Evolutionary conservation across 345 rosid species (phyloP).

Genomic region (Lenwebbia sp.): DNA sequence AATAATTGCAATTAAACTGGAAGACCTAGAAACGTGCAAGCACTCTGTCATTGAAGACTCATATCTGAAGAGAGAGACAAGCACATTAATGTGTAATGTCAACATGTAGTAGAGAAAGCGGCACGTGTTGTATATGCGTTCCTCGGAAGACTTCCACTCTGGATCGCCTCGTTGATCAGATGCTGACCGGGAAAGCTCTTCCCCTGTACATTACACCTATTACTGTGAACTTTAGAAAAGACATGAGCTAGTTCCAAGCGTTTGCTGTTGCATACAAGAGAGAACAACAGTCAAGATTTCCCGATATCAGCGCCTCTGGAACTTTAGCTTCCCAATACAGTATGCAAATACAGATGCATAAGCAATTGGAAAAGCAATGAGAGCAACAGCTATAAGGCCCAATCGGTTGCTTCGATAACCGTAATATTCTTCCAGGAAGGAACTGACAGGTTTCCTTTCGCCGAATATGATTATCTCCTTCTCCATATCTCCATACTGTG

Average conservation of each 20-base stretch:
- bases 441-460: conserved; percentile 21
- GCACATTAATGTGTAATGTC: background rate
- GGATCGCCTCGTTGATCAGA: background rate
- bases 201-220: background rate
- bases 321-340: conserved; percentile 42
- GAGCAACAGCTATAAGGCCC: conserved; percentile 20
- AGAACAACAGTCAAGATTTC: background rate
- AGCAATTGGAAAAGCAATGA: conserved; percentile 34
- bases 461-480: conserved; percentile 35
- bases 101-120: background rate
- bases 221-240: background rate
- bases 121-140: background rate
- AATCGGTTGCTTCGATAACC: conserved; percentile 38
- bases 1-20: background rate
- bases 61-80: background rate
- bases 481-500: conserved; percentile 68
- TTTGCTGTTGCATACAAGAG: background rate
- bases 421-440: conserved; percentile 42
- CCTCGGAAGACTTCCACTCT: background rate
- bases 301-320: conserved; percentile 37
- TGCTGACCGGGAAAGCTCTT: background rate
- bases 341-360: conserved; percentile 48
- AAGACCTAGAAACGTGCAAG: background rate
- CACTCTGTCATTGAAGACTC: background rate
- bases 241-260: background rate